phyloP scores from a whole-genome alignment of 1,284 basidiomycete genomes.

The Bjerkandera adusta region DNA sequence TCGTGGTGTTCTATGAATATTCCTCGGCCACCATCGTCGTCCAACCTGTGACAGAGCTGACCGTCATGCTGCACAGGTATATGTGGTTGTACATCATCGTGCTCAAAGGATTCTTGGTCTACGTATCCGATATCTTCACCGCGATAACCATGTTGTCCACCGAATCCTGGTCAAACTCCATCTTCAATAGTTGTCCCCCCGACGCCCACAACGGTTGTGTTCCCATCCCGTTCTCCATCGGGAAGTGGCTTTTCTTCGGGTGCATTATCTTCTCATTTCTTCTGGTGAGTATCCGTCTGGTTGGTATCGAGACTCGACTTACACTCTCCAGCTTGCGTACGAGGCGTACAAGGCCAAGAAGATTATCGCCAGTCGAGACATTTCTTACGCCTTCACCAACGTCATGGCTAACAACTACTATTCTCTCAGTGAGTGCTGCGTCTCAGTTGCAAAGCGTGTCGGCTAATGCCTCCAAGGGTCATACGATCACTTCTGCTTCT shows the following conservation, averaged over 20 bases:
- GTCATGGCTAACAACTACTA: conserved; percentile 97
- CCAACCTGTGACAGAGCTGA: too few relatives aligned
- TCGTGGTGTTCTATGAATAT: too few relatives aligned
- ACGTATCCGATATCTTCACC: conserved; percentile 97
- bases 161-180: conserved; percentile 85
- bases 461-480: conserved; percentile 52
- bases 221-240: conserved; percentile 84
- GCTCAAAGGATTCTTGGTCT: conserved; percentile 94
- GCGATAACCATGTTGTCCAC: conserved; percentile 96
- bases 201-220: conserved; percentile 65
- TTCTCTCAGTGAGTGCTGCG: conserved; percentile 75
- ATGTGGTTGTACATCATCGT: conserved; percentile 89
- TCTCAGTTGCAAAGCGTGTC: background rate
- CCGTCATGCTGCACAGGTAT: conserved; percentile 55
- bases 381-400: conserved; percentile 96
- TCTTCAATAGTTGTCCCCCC: conserved; percentile 71
- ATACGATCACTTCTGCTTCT: conserved; percentile 98
- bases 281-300: conserved; percentile 53
- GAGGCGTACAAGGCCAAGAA: conserved; percentile 91
- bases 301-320: conserved; percentile 5
- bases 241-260: conserved; percentile 96
- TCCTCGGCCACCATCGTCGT: too few relatives aligned
- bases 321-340: conserved; percentile 67
- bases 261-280: conserved; percentile 98
- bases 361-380: conserved; percentile 93